Evolutionary conservation across 2,329 filamentous ascomycete species (phyloP).

Genomic region (Didymella keratinophila): DNA sequence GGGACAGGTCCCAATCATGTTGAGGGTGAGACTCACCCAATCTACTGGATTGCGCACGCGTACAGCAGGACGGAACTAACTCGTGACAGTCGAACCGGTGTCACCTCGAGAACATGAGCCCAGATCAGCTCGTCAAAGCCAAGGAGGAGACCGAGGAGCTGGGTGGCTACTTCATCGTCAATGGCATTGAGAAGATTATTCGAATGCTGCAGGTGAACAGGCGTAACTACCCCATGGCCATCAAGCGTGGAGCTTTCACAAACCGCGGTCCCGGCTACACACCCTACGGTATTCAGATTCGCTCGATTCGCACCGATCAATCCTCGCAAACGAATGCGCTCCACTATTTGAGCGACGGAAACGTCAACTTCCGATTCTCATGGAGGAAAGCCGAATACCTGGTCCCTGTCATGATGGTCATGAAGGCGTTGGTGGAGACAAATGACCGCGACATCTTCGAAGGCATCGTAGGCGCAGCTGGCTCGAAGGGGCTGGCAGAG

Average conservation of each 20-base stretch:
- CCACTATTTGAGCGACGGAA: constrained; percentile 94
- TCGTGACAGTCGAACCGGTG: constrained; percentile 79
- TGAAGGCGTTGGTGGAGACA: constrained; percentile 94
- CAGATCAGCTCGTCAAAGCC: constrained; percentile 79
- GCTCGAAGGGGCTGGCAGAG: constrained; percentile 80
- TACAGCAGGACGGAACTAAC: constrained; percentile 35
- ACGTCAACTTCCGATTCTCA: constrained; percentile 95
- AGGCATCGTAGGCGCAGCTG: constrained; percentile 80
- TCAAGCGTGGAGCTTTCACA: constrained; percentile 86
- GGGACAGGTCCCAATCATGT: constrained; percentile 90
- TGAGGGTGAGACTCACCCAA: constrained; percentile 68
- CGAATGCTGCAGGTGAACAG: constrained; percentile 89
- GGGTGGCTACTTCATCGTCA: constrained; percentile 96
- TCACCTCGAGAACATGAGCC: constrained; percentile 85
- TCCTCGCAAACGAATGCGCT: constrained; percentile 97
- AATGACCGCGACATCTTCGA: constrained; percentile 97
- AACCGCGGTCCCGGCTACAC: constrained; percentile 89
- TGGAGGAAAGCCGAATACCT: constrained; percentile 98
- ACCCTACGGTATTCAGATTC: constrained; percentile 86
- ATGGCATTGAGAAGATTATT: constrained; percentile 96
- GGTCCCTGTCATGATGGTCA: constrained; percentile 94
- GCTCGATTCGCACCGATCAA: constrained; percentile 94
- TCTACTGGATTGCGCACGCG: constrained; percentile 20
- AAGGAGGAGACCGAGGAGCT: constrained; percentile 97
- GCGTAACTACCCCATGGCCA: constrained; percentile 94